phyloP scores from a whole-genome alignment of 1,284 basidiomycete species.

The Rhodotorula sp. region DNA sequence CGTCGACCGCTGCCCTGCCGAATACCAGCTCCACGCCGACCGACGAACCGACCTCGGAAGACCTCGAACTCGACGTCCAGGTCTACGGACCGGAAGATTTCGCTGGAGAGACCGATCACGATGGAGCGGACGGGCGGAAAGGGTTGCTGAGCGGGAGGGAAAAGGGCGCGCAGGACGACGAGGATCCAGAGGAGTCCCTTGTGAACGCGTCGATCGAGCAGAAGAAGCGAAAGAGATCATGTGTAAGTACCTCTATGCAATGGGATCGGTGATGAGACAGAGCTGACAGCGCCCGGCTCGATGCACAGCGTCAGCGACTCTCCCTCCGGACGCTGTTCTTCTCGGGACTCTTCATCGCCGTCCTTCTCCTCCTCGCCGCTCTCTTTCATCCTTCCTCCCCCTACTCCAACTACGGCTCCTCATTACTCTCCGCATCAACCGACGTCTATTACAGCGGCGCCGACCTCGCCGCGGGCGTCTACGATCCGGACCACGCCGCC shows the following conservation, averaged over 20 bases:
- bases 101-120: constrained; percentile 6
- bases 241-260: not conserved
- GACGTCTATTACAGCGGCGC: constrained; percentile 18
- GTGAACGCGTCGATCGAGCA: not conserved
- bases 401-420: not conserved
- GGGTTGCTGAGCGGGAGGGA: constrained; percentile 15
- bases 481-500: not conserved
- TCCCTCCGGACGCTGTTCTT: constrained; percentile 23
- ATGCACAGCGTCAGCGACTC: not conserved
- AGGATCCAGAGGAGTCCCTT: not conserved
- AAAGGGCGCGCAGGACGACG: constrained; percentile 6
- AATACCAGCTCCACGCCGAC: not conserved
- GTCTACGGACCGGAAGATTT: not conserved
- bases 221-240: not conserved
- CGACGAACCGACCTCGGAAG: not conserved
- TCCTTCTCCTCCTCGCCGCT: constrained; percentile 19
- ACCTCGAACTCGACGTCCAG: not conserved
- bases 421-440: not conserved
- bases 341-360: constrained; percentile 17
- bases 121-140: not conserved
- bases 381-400: constrained; percentile 32
- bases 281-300: not conserved
- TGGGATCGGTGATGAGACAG: not conserved
- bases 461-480: constrained; percentile 4
- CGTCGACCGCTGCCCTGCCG: not conserved